A percentile compares a stretch with the other conserved stretches of the same genome.
phyloP scores from a whole-genome alignment of 345 rosid species.

The Brassica napus region DNA sequence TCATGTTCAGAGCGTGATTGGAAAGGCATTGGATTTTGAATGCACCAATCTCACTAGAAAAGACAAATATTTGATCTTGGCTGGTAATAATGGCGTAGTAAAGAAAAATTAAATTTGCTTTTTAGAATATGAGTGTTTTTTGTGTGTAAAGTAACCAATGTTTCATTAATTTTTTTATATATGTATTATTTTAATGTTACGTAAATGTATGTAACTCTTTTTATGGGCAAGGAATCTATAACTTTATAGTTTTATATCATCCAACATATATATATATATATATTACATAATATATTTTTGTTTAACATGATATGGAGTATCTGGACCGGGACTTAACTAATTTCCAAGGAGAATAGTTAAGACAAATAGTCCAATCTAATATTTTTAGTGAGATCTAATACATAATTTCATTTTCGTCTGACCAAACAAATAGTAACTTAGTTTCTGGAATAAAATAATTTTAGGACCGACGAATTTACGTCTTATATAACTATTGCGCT shows the following conservation, averaged over 20 bases:
- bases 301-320: background rate
- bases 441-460: background rate
- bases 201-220: conserved; percentile 19
- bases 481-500: too few relatives aligned
- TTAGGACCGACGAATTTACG: too few relatives aligned
- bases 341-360: background rate
- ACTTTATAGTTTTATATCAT: conserved; percentile 7
- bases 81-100: conserved; percentile 72
- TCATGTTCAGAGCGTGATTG: conserved; percentile 57
- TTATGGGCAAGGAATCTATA: background rate
- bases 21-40: conserved; percentile 55
- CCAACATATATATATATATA: background rate
- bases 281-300: background rate
- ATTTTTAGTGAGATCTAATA: background rate
- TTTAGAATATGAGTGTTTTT: conserved; percentile 1
- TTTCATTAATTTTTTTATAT: conserved; percentile 17
- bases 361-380: background rate
- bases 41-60: conserved; percentile 71
- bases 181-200: conserved; percentile 6
- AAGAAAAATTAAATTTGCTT: conserved; percentile 8
- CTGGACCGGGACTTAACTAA: background rate
- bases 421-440: background rate
- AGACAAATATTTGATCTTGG: conserved; percentile 75
- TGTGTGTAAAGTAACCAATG: conserved; percentile 24
- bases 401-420: background rate